These are phyloP conservation scores for Fusarium sp. DNA, from an alignment of 2,329 filamentous ascomycete species.

Conservation along the genomic window DNA sequence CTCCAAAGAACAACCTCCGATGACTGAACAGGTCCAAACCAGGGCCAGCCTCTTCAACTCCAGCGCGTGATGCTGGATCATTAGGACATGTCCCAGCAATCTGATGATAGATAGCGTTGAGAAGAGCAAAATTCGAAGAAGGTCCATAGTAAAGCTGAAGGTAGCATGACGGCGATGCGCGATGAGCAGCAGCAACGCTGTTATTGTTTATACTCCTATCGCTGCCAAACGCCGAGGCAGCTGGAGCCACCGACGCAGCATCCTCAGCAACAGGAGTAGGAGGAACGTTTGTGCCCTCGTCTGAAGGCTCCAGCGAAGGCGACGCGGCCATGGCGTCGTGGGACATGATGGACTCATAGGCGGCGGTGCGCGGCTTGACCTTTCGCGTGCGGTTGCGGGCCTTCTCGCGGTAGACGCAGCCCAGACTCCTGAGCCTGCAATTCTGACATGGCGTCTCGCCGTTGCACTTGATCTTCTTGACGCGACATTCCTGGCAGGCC, in stretches of 20 bases:
- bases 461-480: slow-evolving; percentile 48
- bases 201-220: slow-evolving; percentile 48
- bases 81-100: slow-evolving; percentile 43
- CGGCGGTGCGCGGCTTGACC: slow-evolving; percentile 33
- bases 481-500: slow-evolving; percentile 48
- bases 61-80: slow-evolving; percentile 35
- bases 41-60: slow-evolving; percentile 45
- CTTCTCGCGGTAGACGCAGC: slow-evolving; percentile 47
- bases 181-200: slow-evolving; percentile 59
- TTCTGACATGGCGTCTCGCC: slow-evolving; percentile 45
- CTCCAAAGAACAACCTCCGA: slow-evolving; percentile 46
- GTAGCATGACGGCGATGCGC: slow-evolving; percentile 55
- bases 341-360: slow-evolving; percentile 38
- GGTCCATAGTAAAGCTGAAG: slow-evolving; percentile 59
- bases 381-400: slow-evolving; percentile 45
- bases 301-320: slow-evolving; percentile 34
- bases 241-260: slow-evolving; percentile 4
- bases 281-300: slow-evolving; percentile 32
- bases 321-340: slow-evolving; percentile 25
- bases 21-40: slow-evolving; percentile 47
- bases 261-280: slow-evolving; percentile 29
- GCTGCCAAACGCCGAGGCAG: slow-evolving; percentile 27
- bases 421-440: slow-evolving; percentile 39
- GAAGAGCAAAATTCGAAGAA: slow-evolving; percentile 57
- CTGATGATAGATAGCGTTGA: slow-evolving; percentile 47